Base-by-base conservation (phyloP, 495 filamentous ascomycete genomes). In the Penicillium chermesinum region DNA sequence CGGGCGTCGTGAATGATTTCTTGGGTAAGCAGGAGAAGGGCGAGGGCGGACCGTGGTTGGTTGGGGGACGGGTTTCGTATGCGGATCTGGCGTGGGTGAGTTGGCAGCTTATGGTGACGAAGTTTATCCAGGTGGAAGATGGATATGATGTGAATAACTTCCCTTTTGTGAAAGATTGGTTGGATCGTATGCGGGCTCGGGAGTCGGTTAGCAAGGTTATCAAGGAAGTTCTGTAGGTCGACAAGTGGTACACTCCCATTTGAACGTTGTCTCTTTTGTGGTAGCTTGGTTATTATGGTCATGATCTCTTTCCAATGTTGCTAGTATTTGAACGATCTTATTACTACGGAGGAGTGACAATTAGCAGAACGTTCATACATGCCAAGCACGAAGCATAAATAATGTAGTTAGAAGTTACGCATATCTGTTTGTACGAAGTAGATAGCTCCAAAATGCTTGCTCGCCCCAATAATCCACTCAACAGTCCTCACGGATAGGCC, bases 121-220 rank as follows among this genome's bases (percentile, higher is more conserved):
- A 34, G 18, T 33, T 44, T 17, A 44, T 44, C 13, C 12, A 44
- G 9, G 41, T 33, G 14, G 41, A 44, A 9, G 41, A 44, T 21
- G 41, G 41, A 16, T 44, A 44, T 44, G 41, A 44, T 44, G 25
- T 44, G 41, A 44, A 44, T 44, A 19, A 44, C n/a, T 34, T 32
- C 34, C 22, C 41, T 17, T 33, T 33, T 17, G 27, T 44, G 41
- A 44, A 44, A 17, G 41, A 34, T 34, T 44, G 41, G 41, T 34
- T 44, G 41, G 41, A 34, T 15, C 41, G 41, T 9, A 44, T 44
- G 41, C 2, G 15, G 22, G 17, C 8, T 1, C 41, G 41, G 27
- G 41, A 44, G 41, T 14, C 22, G 7, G 41, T 34, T 1, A 34
- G 27, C 6, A 44, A 44, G 21, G 41, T 44, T 7, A 44, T 44